Percentiles rank a stretch among this genome's conserved stretches.
Evolutionary conservation across 83 land plant genomes (phyloP).

Genomic region (Picea engelmannii): DNA sequence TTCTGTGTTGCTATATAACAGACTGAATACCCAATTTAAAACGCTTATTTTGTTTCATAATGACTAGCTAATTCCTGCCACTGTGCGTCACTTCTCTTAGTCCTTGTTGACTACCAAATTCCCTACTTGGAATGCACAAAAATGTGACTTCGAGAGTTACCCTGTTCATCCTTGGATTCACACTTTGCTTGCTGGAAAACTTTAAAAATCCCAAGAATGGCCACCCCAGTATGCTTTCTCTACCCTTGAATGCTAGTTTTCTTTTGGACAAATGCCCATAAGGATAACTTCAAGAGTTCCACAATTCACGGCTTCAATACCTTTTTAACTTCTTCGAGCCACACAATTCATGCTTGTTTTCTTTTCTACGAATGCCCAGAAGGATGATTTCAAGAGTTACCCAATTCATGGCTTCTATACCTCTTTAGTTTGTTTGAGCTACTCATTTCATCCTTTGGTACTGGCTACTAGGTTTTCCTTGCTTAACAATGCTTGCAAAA

Average conservation of each 20-base stretch:
- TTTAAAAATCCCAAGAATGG: not conserved
- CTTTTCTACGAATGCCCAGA: not conserved
- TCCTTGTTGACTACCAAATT: not conserved
- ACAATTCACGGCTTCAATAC: not conserved
- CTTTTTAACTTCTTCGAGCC: not conserved
- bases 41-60: not conserved
- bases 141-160: not conserved
- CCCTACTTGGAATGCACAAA: not conserved
- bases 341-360: not conserved
- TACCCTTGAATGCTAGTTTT: not conserved
- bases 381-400: not conserved
- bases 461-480: not conserved
- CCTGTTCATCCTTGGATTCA: not conserved
- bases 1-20: not conserved
- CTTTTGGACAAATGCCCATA: not conserved
- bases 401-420: not conserved
- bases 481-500: not conserved
- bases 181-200: not conserved
- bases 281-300: not conserved
- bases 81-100: not conserved
- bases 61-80: too few relatives aligned
- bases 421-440: not conserved
- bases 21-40: too few relatives aligned
- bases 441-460: not conserved
- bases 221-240: not conserved